phyloP scores from a whole-genome alignment of 495 filamentous ascomycete genomes.

The Barbatosphaeria neglecta region DNA sequence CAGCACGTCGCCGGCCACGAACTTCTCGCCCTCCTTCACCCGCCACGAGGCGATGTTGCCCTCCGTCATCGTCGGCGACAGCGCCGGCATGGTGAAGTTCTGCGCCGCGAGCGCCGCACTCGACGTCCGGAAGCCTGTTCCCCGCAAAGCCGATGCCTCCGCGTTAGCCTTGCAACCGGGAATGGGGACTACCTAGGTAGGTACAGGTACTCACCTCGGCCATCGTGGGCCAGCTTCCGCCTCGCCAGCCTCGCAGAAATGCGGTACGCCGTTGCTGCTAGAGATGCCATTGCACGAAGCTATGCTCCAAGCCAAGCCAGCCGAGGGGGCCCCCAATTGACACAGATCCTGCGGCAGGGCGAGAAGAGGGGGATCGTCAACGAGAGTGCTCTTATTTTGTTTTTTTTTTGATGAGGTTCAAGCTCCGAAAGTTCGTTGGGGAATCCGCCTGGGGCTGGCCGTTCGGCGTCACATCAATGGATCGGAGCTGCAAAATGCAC shows the following conservation, averaged over 20 bases:
- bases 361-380: too few species aligned
- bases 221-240: constrained; percentile 37
- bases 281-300: constrained; percentile 46
- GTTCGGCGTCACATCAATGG: too few species aligned
- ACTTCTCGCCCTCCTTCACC: constrained; percentile 56
- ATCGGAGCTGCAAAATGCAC: too few species aligned
- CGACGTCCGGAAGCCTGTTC: constrained; percentile 51
- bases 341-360: background rate
- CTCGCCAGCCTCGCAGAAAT: constrained; percentile 36
- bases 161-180: too few species aligned
- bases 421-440: too few species aligned
- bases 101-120: constrained; percentile 51
- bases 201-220: constrained; percentile 33
- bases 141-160: background rate
- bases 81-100: constrained; percentile 76
- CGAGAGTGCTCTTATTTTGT: too few species aligned
- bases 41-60: constrained; percentile 42
- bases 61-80: constrained; percentile 55
- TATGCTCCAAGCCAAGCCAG: constrained; percentile 1
- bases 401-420: too few species aligned
- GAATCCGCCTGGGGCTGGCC: too few species aligned
- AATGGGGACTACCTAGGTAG: too few species aligned
- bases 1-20: constrained; percentile 65
- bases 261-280: constrained; percentile 35
- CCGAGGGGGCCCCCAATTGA: too few species aligned